phyloP scores from a whole-genome alignment of 371 early-diverging fungal species.

The Entomophthora muscae region DNA sequence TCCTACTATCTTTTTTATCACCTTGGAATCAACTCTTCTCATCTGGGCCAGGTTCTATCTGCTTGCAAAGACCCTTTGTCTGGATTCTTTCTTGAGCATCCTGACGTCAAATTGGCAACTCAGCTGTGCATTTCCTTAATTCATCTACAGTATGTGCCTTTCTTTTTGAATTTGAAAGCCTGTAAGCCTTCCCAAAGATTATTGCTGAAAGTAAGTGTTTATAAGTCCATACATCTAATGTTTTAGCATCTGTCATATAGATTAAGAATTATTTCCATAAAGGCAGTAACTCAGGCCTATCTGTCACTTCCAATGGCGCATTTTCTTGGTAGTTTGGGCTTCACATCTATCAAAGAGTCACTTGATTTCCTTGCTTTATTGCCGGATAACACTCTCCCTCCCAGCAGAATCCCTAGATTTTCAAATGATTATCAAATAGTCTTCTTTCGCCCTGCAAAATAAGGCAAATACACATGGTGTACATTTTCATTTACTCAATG shows the following conservation, averaged over 20 bases:
- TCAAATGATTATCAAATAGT: neutral
- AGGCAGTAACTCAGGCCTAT: neutral
- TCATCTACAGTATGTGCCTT: neutral
- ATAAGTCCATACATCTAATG: neutral
- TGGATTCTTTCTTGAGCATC: neutral
- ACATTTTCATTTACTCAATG: no score
- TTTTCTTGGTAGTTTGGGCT: neutral
- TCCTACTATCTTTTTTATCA: neutral
- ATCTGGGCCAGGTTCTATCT: neutral
- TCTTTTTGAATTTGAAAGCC: neutral
- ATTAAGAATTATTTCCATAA: neutral
- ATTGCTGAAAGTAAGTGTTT: neutral
- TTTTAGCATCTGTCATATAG: neutral
- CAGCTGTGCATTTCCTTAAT: neutral
- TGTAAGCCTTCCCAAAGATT: neutral
- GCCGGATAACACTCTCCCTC: neutral
- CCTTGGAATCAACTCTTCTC: neutral
- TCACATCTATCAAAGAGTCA: neutral
- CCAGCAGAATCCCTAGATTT: neutral
- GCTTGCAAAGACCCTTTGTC: neutral
- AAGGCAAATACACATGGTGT: neutral
- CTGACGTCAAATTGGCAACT: neutral
- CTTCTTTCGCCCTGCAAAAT: neutral
- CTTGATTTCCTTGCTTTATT: neutral
- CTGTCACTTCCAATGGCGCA: neutral